Percentiles rank a stretch among this genome's conserved stretches.
Evolutionary conservation across 192 early-diverging fungal genomes (phyloP).

Genomic region (Endogone sp.): DNA sequence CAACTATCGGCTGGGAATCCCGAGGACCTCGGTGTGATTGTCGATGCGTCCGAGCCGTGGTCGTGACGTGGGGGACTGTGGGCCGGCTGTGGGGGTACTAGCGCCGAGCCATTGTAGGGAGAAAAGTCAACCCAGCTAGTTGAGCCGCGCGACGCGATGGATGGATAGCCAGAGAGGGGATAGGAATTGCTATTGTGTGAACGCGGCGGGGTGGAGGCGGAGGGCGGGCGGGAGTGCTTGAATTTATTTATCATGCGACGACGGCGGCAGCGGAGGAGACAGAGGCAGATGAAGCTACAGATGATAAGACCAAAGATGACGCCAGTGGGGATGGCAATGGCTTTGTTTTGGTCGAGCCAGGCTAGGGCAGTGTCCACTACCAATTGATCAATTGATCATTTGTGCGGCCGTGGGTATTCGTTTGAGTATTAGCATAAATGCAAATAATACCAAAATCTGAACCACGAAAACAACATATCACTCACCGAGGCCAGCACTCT

Average conservation of each 20-base stretch:
- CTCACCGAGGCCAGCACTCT: slow-evolving; percentile 26
- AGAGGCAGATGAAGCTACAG: slow-evolving; percentile 27
- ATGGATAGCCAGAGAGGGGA: not conserved
- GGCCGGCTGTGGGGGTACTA: no score
- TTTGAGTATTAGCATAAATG: no score
- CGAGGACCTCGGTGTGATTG: not conserved
- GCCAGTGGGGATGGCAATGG: slow-evolving; percentile 40
- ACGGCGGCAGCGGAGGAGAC: slow-evolving; percentile 10
- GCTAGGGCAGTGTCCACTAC: slow-evolving; percentile 23
- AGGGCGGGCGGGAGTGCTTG: not conserved
- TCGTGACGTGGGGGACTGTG: not conserved
- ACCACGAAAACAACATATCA: no score
- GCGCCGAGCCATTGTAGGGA: not conserved
- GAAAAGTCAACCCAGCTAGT: not conserved
- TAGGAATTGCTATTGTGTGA: not conserved
- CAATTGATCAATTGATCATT: slow-evolving; percentile 5
- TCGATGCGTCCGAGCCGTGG: not conserved
- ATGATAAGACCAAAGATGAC: slow-evolving; percentile 33
- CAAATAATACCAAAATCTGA: no score
- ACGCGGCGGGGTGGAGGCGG: not conserved
- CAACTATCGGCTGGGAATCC: not conserved
- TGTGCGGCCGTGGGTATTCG: no score
- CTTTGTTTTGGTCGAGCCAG: slow-evolving; percentile 43
- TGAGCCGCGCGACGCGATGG: not conserved
- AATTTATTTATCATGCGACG: not conserved